A percentile compares a stretch with the other conserved stretches of the same genome.
phyloP scores from a whole-genome alignment of 345 rosid species.

The Salix dunnii region DNA sequence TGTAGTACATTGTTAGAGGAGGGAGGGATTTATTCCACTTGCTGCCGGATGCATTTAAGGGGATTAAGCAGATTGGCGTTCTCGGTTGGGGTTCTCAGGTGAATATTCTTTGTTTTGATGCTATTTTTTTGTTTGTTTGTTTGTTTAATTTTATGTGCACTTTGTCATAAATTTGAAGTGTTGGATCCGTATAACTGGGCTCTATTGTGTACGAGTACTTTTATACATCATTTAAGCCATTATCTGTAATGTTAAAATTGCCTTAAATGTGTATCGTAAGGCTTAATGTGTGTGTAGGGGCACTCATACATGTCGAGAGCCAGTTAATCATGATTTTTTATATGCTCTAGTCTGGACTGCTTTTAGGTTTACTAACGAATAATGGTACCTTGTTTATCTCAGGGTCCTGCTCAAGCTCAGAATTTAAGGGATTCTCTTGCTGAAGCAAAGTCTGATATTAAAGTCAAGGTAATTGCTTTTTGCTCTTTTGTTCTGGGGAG shows the following conservation, averaged over 20 bases:
- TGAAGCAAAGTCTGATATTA: conserved; percentile 74
- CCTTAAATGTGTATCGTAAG: too few relatives aligned
- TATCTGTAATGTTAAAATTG: not conserved
- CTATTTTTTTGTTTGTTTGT: not conserved
- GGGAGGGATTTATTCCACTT: conserved; percentile 84
- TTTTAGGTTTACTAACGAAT: not conserved
- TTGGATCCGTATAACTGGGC: not conserved
- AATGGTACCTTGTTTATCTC: not conserved
- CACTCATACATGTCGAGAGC: not conserved
- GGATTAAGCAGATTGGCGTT: conserved; percentile 89
- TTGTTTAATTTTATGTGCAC: not conserved
- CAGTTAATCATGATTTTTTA: not conserved
- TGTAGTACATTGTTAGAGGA: conserved; percentile 92
- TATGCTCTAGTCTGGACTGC: not conserved
- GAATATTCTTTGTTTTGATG: not conserved
- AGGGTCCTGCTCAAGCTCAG: conserved; percentile 98
- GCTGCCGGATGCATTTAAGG: conserved; percentile 79
- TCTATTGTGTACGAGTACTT: not conserved
- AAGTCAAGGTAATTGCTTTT: conserved; percentile 59
- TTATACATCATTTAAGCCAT: not conserved
- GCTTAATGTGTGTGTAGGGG: too few relatives aligned
- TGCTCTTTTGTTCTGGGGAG: not conserved
- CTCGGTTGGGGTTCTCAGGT: conserved; percentile 99
- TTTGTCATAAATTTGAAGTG: not conserved
- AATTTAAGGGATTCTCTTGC: conserved; percentile 87